Conservation (phyloP, 2,329 filamentous ascomycete genomes). For the Fusarium chuoi region DNA sequence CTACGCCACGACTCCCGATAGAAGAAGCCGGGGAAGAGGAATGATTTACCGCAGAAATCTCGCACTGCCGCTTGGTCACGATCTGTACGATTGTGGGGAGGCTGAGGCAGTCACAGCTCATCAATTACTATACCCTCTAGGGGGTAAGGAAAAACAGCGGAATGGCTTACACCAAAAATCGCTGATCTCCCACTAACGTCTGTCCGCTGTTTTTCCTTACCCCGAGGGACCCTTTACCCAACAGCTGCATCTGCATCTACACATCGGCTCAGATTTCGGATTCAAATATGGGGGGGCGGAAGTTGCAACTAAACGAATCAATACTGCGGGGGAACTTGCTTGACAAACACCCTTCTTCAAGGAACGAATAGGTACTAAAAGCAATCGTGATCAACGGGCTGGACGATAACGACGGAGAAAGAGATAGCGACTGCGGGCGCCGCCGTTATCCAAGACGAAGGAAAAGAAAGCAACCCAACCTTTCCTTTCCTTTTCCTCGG, state of each 20-base stretch:
- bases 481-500: constrained; percentile 31
- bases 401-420: not conserved
- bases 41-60: not conserved
- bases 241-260: constrained; percentile 3
- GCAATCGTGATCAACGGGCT: constrained; percentile 5
- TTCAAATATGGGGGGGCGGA: not conserved
- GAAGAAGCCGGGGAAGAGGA: not conserved
- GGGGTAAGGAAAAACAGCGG: too few species aligned
- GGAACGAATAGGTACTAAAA: not conserved
- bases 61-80: not conserved
- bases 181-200: too few species aligned
- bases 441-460: constrained; percentile 6
- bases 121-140: not conserved
- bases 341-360: not conserved
- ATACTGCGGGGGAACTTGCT: constrained; percentile 20
- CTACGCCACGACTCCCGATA: not conserved
- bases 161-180: too few species aligned
- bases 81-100: constrained; percentile 4
- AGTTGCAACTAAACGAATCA: not conserved
- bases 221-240: not conserved
- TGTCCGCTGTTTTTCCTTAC: too few species aligned
- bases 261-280: constrained; percentile 17
- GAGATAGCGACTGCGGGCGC: constrained; percentile 15
- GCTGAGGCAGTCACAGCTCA: constrained; percentile 2
- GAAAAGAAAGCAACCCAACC: not conserved